Base-by-base conservation (phyloP, 2,329 filamentous ascomycete species). In the Zarea fungicola region DNA sequence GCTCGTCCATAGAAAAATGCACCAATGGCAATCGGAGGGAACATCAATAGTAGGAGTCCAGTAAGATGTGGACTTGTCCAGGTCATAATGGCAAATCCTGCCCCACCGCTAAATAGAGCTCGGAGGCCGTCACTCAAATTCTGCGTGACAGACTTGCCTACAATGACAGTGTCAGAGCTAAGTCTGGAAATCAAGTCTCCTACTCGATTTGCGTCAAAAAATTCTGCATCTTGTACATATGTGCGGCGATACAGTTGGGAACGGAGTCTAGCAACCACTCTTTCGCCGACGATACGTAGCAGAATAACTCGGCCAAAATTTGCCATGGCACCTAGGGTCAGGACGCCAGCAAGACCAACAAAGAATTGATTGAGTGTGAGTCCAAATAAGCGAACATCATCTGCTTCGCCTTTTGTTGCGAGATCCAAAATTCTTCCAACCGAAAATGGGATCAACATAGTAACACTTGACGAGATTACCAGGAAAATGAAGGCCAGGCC, bases 61-160 rank as follows among this genome's bases (percentile, higher is more conserved):
- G 92, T 96, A 48, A 99, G 77, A 66, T 95, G 87, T 48, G 95
- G 78, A 64, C 89, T 96, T 52, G 96, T 87, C 76, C 89, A 97
- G n/a, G 88, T 81, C 93, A 99, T 99, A 66, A 95, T 84, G 42
- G 81, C 81, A 59, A 99, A 87, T 3, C 93, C 95, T 51, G 92
- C 92, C 26, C 80, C 83, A 57, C 93, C 93, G 57, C 90, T 96
- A 53, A 99, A 92, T 26, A 93, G 71, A 14, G 93, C 86, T 52
- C 93, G 81, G 45, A 99, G 77, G n/a, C 93, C 93, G 68, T 99
- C 93, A 6, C 92, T 97, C 42, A 99, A 73, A 63, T 99, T 99
- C 63, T 97, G 92, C 0, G 93, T 99, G 56, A 99, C 96, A 60
- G 90, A 96, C 70, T 99, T 99, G 63, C 92, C 93, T 48, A 99